phyloP scores from a whole-genome alignment of 2,329 filamentous ascomycete genomes.

The Didymella exigua region DNA sequence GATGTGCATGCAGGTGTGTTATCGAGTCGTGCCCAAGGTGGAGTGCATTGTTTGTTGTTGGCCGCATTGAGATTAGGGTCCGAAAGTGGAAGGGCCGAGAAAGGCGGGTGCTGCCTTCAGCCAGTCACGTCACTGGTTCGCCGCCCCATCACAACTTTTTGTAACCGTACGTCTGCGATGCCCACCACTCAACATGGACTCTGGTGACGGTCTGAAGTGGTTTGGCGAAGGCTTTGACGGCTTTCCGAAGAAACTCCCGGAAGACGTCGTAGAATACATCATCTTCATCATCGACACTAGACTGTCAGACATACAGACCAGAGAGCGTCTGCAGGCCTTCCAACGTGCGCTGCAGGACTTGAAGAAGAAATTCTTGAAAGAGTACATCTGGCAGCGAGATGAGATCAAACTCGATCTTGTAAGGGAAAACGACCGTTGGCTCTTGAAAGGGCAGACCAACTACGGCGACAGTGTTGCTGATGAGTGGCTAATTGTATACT shows the following conservation, averaged over 20 bases:
- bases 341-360: slow-evolving; percentile 71
- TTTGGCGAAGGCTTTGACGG: slow-evolving; percentile 69
- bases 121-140: slow-evolving; percentile 31
- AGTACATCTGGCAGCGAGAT: slow-evolving; percentile 96
- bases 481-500: slow-evolving; percentile 94
- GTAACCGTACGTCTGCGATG: slow-evolving; percentile 37
- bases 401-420: slow-evolving; percentile 70
- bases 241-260: slow-evolving; percentile 72
- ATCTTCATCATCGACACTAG: slow-evolving; percentile 71
- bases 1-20: slow-evolving; percentile 10
- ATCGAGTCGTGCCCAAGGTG: slow-evolving; percentile 18
- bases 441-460: slow-evolving; percentile 77
- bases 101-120: slow-evolving; percentile 8
- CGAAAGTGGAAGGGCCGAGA: slow-evolving; percentile 21
- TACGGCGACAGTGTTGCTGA: slow-evolving; percentile 96
- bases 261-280: slow-evolving; percentile 86
- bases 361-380: slow-evolving; percentile 69
- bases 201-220: slow-evolving; percentile 64
- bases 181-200: slow-evolving; percentile 17
- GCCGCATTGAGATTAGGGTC: slow-evolving; percentile 8
- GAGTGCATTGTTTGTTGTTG: slow-evolving; percentile 29
- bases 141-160: slow-evolving; percentile 19
- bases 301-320: slow-evolving; percentile 60
- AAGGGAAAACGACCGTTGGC: slow-evolving; percentile 63
- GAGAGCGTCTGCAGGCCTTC: slow-evolving; percentile 71